These are phyloP conservation scores for Venturia pyrina DNA, from an alignment of 2,329 filamentous ascomycete species.

Conservation along the genomic window DNA sequence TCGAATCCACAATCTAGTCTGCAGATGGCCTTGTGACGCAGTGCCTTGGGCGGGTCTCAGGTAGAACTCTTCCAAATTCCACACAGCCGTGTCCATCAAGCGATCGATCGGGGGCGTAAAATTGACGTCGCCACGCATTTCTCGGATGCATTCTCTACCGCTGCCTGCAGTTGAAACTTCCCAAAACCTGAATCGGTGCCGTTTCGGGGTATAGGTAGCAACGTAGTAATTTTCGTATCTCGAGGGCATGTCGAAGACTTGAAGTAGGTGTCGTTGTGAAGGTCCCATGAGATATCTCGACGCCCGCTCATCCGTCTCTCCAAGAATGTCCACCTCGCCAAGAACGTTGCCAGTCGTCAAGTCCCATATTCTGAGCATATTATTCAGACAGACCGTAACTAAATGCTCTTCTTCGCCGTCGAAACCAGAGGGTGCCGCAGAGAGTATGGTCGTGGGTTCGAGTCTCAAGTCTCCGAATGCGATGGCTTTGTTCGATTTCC, in stretches of 20 bases:
- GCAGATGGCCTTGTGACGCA: slow-evolving; percentile 17
- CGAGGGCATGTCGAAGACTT: slow-evolving; percentile 52
- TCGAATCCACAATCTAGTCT: slow-evolving; percentile 37
- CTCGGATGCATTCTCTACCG: slow-evolving; percentile 52
- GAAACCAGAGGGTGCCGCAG: slow-evolving; percentile 16
- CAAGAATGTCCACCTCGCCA: slow-evolving; percentile 67
- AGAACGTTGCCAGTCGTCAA: slow-evolving; percentile 69
- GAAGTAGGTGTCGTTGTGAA: slow-evolving; percentile 65
- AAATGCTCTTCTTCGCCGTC: slow-evolving; percentile 41
- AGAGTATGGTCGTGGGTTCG: slow-evolving; percentile 39
- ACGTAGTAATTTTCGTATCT: slow-evolving; percentile 47
- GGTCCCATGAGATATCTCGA: slow-evolving; percentile 61
- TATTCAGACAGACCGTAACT: slow-evolving; percentile 81
- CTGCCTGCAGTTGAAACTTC: slow-evolving; percentile 53
- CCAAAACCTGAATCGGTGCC: slow-evolving; percentile 94
- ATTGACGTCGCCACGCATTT: slow-evolving; percentile 55
- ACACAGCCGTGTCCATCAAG: slow-evolving; percentile 40
- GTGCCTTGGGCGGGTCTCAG: slow-evolving; percentile 30
- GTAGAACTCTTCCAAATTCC: slow-evolving; percentile 40
- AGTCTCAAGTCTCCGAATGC: slow-evolving; percentile 57
- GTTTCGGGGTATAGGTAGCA: slow-evolving; percentile 79
- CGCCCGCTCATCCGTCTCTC: slow-evolving; percentile 48
- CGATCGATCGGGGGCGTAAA: slow-evolving; percentile 53
- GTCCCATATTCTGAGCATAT: slow-evolving; percentile 85
- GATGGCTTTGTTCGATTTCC: slow-evolving; percentile 54